Base-by-base conservation (phyloP, 2,329 filamentous ascomycete genomes). In the Zymoseptoria ardabiliae region DNA sequence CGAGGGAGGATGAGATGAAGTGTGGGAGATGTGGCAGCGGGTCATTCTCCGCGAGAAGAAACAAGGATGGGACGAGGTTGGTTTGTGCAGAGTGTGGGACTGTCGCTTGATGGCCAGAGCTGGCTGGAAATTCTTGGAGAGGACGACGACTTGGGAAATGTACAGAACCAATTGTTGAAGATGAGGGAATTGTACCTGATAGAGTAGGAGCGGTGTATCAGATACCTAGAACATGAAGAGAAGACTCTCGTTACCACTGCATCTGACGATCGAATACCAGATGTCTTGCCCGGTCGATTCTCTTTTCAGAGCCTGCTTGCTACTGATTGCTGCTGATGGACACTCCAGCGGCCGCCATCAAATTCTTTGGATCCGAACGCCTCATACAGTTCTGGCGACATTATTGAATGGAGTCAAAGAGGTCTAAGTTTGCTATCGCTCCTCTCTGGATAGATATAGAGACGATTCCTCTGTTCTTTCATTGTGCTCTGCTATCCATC, bases 41-140 rank as follows among this genome's bases (percentile, higher is more conserved):
- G 20, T 83, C 85, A 61, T 90, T 90, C 65, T 83, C 83, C 63
- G 82, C 82, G 1, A 83, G 80, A 64, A 83, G 80, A 61, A 74
- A 79, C 3, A 79, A 76, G 25, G 80, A 79, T 7, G 77, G 75
- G 50, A 82, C 84, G 69, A 78, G 77, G 61, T 72, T 89, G 63
- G 78, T 85, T n/a, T 90, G 87, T 71, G 80, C 80, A 41, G 79
- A 77, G 52, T 90, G 79, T 65, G 73, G 70, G 22, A 54, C 22
- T 35, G 22, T 30, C 53, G 55, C 53, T 25, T 55, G 56, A 54
- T 21, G 51, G 55, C 4, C 7, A 7, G 13, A 45, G 13, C 17
- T n/a, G 6, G 35, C 3, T n/a, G 11, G 13, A 13, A n/a, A 45
- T 13, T 45, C 35, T 45, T 45, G 35, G 9, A 28, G 25, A 28